Conservation (phyloP, 2,329 filamentous ascomycete genomes). For the Cytospora schulzeri region DNA sequence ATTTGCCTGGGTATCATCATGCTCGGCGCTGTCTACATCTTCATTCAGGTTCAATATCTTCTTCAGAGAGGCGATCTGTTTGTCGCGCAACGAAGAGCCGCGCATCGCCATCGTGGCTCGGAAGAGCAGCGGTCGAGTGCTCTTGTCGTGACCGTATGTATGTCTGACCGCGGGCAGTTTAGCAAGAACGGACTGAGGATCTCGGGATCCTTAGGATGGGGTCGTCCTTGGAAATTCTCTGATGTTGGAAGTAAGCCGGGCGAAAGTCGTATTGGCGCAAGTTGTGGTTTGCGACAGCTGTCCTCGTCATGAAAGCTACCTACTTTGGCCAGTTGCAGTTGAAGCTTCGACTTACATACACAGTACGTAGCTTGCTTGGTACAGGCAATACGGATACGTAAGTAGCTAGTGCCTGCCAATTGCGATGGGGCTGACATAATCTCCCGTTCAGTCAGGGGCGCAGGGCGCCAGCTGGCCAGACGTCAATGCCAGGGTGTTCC, state of each 20-base stretch:
- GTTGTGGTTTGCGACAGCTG: constrained; percentile 19
- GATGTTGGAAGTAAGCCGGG: background rate
- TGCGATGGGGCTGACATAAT: constrained; percentile 14
- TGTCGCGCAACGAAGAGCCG: constrained; percentile 51
- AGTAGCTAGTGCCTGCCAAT: background rate
- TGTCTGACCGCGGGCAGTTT: constrained; percentile 21
- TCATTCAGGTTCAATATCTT: constrained; percentile 96
- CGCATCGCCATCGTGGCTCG: constrained; percentile 47
- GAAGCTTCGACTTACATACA: constrained; percentile 20
- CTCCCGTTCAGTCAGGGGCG: constrained; percentile 1
- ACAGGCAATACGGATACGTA: background rate
- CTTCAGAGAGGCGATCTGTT: constrained; percentile 81
- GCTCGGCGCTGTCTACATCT: constrained; percentile 58
- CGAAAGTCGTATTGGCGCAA: constrained; percentile 5
- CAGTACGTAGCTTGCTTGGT: constrained; percentile 12
- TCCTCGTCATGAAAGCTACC: constrained; percentile 8
- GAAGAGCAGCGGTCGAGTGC: constrained; percentile 18
- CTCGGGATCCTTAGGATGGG: background rate
- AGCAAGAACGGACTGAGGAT: constrained; percentile 12
- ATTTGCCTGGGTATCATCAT: constrained; percentile 65
- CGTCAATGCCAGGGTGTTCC: background rate
- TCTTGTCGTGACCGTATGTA: constrained; percentile 12
- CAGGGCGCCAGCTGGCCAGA: constrained; percentile 11
- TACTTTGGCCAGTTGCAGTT: background rate
- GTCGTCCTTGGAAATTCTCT: background rate